Percentiles rank a stretch among this genome's conserved stretches.
Evolutionary conservation across 768 basidiomycete species (phyloP).

Genomic region (Rhizopogon sp.): DNA sequence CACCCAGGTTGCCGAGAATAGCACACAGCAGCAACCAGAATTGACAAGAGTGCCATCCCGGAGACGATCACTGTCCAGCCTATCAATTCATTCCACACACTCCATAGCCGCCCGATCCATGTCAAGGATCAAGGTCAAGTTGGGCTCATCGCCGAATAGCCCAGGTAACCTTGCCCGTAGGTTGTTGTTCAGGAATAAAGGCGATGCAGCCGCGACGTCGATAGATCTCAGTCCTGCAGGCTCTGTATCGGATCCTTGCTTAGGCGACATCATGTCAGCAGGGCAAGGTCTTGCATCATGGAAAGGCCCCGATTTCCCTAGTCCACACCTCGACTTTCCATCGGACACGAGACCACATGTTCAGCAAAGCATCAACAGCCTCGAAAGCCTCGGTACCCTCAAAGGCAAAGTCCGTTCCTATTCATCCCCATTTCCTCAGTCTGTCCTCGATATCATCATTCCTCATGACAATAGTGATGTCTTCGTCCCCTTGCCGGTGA

Average conservation of each 20-base stretch:
- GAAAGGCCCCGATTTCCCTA: slow-evolving; percentile 28
- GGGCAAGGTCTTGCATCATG: slow-evolving; percentile 37
- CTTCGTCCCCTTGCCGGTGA: slow-evolving; percentile 43
- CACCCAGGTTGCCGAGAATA: slow-evolving; percentile 9
- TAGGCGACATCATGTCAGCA: slow-evolving; percentile 15
- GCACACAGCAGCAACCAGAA: slow-evolving; percentile 15
- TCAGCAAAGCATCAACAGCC: slow-evolving; percentile 10
- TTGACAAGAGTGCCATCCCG: slow-evolving; percentile 37
- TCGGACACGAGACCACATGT: background rate
- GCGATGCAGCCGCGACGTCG: slow-evolving; percentile 12
- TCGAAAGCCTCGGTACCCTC: slow-evolving; percentile 8
- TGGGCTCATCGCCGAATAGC: slow-evolving; percentile 34
- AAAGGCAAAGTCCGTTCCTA: slow-evolving; percentile 51
- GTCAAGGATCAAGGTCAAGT: slow-evolving; percentile 42
- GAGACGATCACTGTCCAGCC: slow-evolving; percentile 51
- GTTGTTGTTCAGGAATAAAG: slow-evolving; percentile 42
- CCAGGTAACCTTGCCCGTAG: slow-evolving; percentile 54
- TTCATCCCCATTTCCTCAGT: slow-evolving; percentile 60
- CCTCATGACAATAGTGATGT: slow-evolving; percentile 43
- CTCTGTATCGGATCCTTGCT: slow-evolving; percentile 5
- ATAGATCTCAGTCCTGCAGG: background rate
- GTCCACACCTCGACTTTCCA: background rate
- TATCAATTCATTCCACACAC: slow-evolving; percentile 40
- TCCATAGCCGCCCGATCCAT: slow-evolving; percentile 42
- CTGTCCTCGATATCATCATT: slow-evolving; percentile 56